phyloP scores from a whole-genome alignment of 169 alveolate genomes.

The Eimeria acervulina region DNA sequence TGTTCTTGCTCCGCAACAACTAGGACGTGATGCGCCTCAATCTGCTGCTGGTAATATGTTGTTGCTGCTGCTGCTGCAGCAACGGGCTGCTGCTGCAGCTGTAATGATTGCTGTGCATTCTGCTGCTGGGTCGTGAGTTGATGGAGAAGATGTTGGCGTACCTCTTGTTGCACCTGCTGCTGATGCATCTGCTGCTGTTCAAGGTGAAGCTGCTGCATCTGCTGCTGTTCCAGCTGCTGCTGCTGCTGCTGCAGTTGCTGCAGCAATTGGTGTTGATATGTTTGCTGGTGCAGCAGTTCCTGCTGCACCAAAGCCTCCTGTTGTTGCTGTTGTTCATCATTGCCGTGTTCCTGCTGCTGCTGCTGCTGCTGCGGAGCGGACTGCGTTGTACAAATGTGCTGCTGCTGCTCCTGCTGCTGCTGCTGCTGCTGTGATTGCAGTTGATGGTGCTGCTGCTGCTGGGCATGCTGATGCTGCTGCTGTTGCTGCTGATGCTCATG shows the following conservation, averaged over 20 bases:
- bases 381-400: too few species aligned
- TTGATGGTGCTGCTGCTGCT: background rate
- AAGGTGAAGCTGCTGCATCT: background rate
- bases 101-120: background rate
- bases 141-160: background rate
- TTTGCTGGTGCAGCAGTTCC: background rate
- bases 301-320: background rate
- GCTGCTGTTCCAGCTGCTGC: background rate
- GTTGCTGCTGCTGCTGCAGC: background rate
- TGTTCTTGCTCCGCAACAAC: constrained; percentile 6
- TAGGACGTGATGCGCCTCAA: background rate
- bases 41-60: background rate
- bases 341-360: background rate
- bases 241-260: background rate
- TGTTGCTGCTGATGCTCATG: background rate
- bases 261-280: background rate
- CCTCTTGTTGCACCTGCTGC: constrained; percentile 3
- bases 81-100: constrained; percentile 34
- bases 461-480: constrained; percentile 17
- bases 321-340: background rate
- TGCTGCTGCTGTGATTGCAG: too few species aligned
- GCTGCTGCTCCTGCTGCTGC: too few species aligned
- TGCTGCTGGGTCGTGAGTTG: background rate
- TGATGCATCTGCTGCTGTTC: background rate
- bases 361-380: too few species aligned